phyloP scores from a whole-genome alignment of 192 early-diverging fungal genomes.

The Backusella parvicylindrica region DNA sequence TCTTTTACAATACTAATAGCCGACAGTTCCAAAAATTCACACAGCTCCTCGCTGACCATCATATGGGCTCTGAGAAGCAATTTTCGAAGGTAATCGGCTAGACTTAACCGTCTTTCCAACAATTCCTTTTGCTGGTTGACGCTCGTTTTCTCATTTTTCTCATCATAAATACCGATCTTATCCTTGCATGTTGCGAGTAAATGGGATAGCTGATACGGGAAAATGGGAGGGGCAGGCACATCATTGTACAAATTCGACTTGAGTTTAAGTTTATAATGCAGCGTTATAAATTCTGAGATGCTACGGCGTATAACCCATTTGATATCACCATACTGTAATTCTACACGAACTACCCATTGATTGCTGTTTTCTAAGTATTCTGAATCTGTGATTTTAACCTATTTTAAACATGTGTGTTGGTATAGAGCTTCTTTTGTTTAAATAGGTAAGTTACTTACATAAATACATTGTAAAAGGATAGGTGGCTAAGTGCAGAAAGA shows the following conservation, averaged over 20 bases:
- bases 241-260: constrained; percentile 38
- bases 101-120: constrained; percentile 40
- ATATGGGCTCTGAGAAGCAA: constrained; percentile 56
- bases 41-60: constrained; percentile 58
- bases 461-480: constrained; percentile 31
- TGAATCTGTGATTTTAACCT: constrained; percentile 40
- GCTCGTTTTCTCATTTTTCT: neutral
- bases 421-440: neutral
- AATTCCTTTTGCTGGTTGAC: constrained; percentile 5
- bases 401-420: neutral
- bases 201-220: constrained; percentile 25
- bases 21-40: constrained; percentile 70
- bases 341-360: constrained; percentile 61
- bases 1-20: constrained; percentile 69
- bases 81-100: constrained; percentile 56
- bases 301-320: constrained; percentile 71
- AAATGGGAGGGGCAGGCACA: constrained; percentile 21
- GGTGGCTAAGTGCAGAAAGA: constrained; percentile 24
- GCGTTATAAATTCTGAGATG: constrained; percentile 57
- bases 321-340: constrained; percentile 69
- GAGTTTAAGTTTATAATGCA: constrained; percentile 57
- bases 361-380: constrained; percentile 9
- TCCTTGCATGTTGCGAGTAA: constrained; percentile 16
- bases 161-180: constrained; percentile 21
- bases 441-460: constrained; percentile 10